Percentiles rank a stretch among this genome's conserved stretches.
These are phyloP conservation scores for Apophysomyces ossiformis DNA, from an alignment of 371 early-diverging fungal species.

Conservation along the genomic window DNA sequence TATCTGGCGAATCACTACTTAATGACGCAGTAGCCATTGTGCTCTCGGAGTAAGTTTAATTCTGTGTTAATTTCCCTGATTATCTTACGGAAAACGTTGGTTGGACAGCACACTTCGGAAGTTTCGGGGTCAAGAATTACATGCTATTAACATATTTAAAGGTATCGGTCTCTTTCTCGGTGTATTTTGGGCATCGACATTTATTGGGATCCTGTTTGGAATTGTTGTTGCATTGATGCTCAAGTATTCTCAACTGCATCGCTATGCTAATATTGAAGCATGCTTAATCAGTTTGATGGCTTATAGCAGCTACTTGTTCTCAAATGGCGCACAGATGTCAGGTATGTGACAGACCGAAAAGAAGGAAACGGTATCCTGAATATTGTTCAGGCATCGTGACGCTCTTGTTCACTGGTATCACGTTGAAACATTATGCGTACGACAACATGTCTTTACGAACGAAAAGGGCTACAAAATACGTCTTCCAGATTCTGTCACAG, in stretches of 20 bases:
- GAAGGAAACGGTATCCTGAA: not conserved
- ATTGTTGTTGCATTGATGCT: conserved; percentile 79
- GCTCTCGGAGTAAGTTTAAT: conserved; percentile 72
- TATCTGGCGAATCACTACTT: conserved; percentile 92
- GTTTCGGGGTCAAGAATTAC: conserved; percentile 79
- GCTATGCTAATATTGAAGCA: conserved; percentile 81
- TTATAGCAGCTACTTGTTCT: conserved; percentile 89
- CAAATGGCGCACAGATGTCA: conserved; percentile 85
- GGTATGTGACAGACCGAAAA: conserved; percentile 40
- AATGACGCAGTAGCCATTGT: conserved; percentile 97
- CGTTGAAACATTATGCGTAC: conserved; percentile 91
- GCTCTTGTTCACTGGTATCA: conserved; percentile 92
- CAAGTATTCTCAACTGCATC: conserved; percentile 78
- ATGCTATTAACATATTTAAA: conserved; percentile 69
- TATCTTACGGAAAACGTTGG: conserved; percentile 1
- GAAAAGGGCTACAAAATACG: conserved; percentile 80
- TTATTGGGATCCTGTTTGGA: conserved; percentile 82
- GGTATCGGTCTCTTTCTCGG: conserved; percentile 79
- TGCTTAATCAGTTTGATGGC: conserved; percentile 86
- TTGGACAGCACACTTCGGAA: conserved; percentile 71
- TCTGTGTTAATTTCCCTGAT: not conserved
- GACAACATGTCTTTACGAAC: conserved; percentile 81
- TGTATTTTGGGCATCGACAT: conserved; percentile 82
- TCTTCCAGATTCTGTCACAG: conserved; percentile 89
- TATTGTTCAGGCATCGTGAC: conserved; percentile 79